These are phyloP conservation scores for Hanseniaspora meyeri DNA, from an alignment of 805 yeast species.

Conservation along the genomic window DNA sequence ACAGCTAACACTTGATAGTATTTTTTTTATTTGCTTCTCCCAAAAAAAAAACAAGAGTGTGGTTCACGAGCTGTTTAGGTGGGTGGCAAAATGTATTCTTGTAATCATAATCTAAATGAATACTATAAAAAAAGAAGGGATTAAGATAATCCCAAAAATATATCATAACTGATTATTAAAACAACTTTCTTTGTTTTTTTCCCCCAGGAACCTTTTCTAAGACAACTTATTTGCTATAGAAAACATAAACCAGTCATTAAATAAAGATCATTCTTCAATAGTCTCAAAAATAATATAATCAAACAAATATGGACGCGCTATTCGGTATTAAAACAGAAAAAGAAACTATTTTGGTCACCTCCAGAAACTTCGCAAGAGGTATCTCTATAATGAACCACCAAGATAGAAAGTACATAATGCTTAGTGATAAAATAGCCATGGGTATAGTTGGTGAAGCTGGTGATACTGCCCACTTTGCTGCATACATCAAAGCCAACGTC, in stretches of 20 bases:
- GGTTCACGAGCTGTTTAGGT: not conserved
- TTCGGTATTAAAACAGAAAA: slow-evolving; percentile 76
- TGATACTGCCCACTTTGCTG: slow-evolving; percentile 91
- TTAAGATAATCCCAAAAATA: no score
- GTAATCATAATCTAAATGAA: no score
- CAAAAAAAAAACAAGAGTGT: no score
- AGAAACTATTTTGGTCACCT: slow-evolving; percentile 80
- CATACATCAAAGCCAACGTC: slow-evolving; percentile 82
- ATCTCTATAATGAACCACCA: slow-evolving; percentile 64
- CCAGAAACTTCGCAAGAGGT: slow-evolving; percentile 86
- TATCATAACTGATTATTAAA: no score
- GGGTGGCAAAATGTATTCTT: not conserved
- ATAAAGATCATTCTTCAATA: not conserved
- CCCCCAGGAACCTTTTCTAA: no score
- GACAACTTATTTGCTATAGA: not conserved
- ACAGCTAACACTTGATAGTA: not conserved
- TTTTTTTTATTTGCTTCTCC: not conserved
- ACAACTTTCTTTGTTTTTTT: no score
- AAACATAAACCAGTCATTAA: not conserved
- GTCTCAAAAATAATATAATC: not conserved
- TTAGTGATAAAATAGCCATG: slow-evolving; percentile 66
- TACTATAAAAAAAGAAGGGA: no score
- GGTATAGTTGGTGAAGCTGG: slow-evolving; percentile 95
- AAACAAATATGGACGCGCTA: slow-evolving; percentile 62
- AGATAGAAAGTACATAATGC: slow-evolving; percentile 67